A percentile compares a stretch with the other conserved stretches of the same genome.
Evolutionary conservation across 306 rosid genomes (phyloP).

Genomic region (Pachyrhizus erosus): DNA sequence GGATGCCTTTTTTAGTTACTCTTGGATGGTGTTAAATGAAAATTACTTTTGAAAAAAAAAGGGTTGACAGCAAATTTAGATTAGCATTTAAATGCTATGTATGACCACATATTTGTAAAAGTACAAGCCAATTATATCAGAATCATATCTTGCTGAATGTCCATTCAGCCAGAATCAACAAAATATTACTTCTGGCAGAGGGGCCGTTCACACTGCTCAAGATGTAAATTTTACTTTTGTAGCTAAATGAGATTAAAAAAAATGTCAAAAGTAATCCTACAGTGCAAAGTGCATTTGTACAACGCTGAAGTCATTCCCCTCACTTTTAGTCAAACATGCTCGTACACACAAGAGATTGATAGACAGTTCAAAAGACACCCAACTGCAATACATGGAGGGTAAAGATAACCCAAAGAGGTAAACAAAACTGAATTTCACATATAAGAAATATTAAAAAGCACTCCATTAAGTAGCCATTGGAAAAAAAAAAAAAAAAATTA

Average conservation of each 20-base stretch:
- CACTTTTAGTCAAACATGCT: conserved; percentile 25
- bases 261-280: conserved; percentile 8
- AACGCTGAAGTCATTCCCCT: conserved; percentile 13
- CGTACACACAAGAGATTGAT: conserved; percentile 14
- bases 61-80: not conserved
- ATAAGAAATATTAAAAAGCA: conserved; percentile 28
- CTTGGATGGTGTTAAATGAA: not conserved
- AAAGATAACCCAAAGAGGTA: conserved; percentile 23
- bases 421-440: conserved; percentile 22
- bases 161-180: conserved; percentile 29
- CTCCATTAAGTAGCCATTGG: conserved; percentile 7
- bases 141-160: not conserved
- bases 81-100: conserved; percentile 22
- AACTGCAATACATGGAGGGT: conserved; percentile 32
- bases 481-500: not conserved
- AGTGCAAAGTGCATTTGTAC: conserved; percentile 23
- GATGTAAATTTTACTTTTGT: conserved; percentile 23
- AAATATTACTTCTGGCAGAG: conserved; percentile 10
- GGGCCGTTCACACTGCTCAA: conserved; percentile 19
- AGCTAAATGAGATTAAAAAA: conserved; percentile 1
- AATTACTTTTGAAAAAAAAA: not conserved
- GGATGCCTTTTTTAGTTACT: not conserved
- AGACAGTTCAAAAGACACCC: conserved; percentile 31
- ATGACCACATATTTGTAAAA: conserved; percentile 26
- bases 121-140: not conserved